These are phyloP conservation scores for Chimonanthus praecox DNA, from an alignment of 164 flowering plant species.

Conservation along the genomic window DNA sequence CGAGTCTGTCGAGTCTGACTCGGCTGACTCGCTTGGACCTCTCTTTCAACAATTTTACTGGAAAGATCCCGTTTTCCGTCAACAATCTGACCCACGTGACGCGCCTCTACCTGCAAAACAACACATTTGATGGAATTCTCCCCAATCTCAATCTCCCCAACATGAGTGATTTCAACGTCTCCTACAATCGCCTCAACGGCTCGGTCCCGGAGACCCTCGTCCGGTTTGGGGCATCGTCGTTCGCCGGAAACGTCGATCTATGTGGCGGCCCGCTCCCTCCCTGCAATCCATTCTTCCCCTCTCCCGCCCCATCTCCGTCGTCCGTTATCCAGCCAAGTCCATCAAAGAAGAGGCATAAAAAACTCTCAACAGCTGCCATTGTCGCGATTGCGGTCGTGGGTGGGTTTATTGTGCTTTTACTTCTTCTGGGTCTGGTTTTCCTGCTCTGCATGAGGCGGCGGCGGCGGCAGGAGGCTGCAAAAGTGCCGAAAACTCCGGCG, in stretches of 20 bases:
- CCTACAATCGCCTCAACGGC: constrained; percentile 65
- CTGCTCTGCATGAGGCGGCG: constrained; percentile 31
- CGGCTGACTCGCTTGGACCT: constrained; percentile 60
- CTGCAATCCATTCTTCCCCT: constrained; percentile 59
- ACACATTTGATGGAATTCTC: constrained; percentile 56
- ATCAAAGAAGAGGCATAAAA: constrained; percentile 21
- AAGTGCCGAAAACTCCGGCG: neutral
- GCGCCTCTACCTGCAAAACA: constrained; percentile 55
- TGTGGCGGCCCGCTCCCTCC: constrained; percentile 63
- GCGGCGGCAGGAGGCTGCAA: neutral
- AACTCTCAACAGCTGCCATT: constrained; percentile 60
- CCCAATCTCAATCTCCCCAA: constrained; percentile 40
- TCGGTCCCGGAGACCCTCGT: constrained; percentile 51
- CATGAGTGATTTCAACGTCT: constrained; percentile 40
- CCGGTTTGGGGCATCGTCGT: constrained; percentile 40
- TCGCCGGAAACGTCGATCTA: constrained; percentile 54
- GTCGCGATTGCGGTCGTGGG: constrained; percentile 56
- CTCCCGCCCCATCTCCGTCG: constrained; percentile 59
- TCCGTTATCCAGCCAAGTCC: constrained; percentile 8
- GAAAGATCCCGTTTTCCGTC: constrained; percentile 56
- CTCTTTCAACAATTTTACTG: constrained; percentile 59
- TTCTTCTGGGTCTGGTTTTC: constrained; percentile 34
- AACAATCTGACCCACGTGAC: constrained; percentile 64
- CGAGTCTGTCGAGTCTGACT: constrained; percentile 28
- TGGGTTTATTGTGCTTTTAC: constrained; percentile 6